Evolutionary conservation across 1,284 basidiomycete genomes (phyloP).

Genomic region (Rhodotorula mucilaginosa): DNA sequence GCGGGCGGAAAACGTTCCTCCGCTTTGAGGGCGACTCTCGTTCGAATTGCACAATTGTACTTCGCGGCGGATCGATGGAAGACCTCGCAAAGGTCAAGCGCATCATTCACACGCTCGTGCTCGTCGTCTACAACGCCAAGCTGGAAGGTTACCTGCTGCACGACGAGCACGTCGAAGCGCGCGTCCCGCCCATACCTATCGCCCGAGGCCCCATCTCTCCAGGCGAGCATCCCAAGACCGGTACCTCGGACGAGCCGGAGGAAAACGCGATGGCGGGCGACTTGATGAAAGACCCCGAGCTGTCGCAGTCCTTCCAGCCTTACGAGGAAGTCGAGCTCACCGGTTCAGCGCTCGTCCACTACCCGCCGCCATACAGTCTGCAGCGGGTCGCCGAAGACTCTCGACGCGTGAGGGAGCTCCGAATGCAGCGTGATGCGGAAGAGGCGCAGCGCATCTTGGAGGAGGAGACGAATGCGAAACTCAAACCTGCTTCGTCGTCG

Average conservation of each 20-base stretch:
- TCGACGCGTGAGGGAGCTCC: constrained; percentile 64
- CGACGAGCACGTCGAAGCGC: constrained; percentile 61
- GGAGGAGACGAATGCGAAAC: constrained; percentile 47
- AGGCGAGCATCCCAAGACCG: background rate
- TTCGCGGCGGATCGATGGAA: constrained; percentile 82
- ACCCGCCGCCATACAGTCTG: constrained; percentile 84
- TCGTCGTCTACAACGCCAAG: constrained; percentile 85
- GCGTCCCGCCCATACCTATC: background rate
- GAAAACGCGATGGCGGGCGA: background rate
- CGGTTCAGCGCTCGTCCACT: constrained; percentile 81
- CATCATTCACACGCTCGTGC: constrained; percentile 84
- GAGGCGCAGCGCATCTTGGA: constrained; percentile 70
- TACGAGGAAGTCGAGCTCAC: constrained; percentile 83
- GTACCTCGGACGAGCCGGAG: background rate
- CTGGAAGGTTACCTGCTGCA: constrained; percentile 93
- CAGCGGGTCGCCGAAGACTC: constrained; percentile 82
- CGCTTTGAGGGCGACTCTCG: constrained; percentile 90
- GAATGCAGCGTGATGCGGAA: constrained; percentile 71
- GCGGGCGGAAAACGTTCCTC: constrained; percentile 90
- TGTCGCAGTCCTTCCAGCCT: constrained; percentile 65
- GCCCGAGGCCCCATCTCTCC: no score
- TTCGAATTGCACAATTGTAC: constrained; percentile 88
- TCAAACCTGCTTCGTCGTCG: constrained; percentile 19
- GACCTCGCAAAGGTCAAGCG: constrained; percentile 83
- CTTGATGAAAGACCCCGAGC: background rate